Evolutionary conservation across 768 basidiomycete species (phyloP).

Genomic region (Hirschioporus abietinus): DNA sequence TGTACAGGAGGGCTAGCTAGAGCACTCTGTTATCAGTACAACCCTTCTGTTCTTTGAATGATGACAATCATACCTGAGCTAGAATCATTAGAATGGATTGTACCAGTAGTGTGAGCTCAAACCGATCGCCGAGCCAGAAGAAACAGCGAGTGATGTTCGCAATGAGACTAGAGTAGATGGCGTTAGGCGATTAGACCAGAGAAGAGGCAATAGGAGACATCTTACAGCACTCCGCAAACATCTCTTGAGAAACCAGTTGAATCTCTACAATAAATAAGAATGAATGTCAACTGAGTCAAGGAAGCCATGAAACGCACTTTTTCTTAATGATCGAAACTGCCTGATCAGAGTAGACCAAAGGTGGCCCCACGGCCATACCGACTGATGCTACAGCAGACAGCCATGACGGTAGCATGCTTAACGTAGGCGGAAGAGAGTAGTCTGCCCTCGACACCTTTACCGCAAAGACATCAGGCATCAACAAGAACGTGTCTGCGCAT

Average conservation of each 20-base stretch:
- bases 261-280: slow-evolving; percentile 44
- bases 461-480: no score
- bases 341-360: slow-evolving; percentile 82
- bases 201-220: not conserved
- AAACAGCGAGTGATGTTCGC: slow-evolving; percentile 88
- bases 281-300: slow-evolving; percentile 6
- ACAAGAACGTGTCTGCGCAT: not conserved
- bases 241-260: slow-evolving; percentile 83
- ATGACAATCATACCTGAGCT: slow-evolving; percentile 53
- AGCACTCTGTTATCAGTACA: slow-evolving; percentile 16
- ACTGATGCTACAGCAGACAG: slow-evolving; percentile 62
- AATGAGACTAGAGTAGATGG: slow-evolving; percentile 43
- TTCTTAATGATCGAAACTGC: slow-evolving; percentile 75
- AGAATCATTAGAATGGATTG: slow-evolving; percentile 84
- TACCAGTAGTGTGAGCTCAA: slow-evolving; percentile 70
- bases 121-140: slow-evolving; percentile 82
- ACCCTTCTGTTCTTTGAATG: not conserved
- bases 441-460: no score
- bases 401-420: slow-evolving; percentile 47
- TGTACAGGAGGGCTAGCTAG: slow-evolving; percentile 74
- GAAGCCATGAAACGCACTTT: slow-evolving; percentile 37
- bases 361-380: slow-evolving; percentile 83
- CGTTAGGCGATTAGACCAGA: not conserved
- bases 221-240: slow-evolving; percentile 76
- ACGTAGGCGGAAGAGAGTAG: no score